Evolutionary conservation across 2,329 filamentous ascomycete genomes (phyloP).

Genomic region (Ascomycota sp.): DNA sequence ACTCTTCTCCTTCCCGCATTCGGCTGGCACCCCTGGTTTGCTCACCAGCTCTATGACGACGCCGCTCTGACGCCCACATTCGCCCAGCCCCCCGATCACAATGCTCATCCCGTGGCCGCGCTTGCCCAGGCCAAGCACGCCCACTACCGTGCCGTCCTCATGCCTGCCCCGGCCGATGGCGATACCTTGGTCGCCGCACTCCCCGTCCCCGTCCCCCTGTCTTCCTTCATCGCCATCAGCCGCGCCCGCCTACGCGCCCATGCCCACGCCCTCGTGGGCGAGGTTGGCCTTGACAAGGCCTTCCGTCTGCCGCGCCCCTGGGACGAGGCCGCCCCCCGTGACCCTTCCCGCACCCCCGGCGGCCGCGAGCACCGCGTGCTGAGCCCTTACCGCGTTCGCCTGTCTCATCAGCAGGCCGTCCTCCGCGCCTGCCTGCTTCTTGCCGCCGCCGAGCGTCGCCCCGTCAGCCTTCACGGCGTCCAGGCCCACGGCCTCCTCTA

Average conservation of each 20-base stretch:
- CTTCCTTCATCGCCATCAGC: slow-evolving; percentile 34
- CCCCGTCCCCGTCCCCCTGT: slow-evolving; percentile 39
- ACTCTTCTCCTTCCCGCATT: slow-evolving; percentile 42
- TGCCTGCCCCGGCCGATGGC: slow-evolving; percentile 22
- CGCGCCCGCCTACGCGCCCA: slow-evolving; percentile 31
- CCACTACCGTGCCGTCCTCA: slow-evolving; percentile 51
- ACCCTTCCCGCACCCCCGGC: slow-evolving; percentile 36
- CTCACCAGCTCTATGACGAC: slow-evolving; percentile 54
- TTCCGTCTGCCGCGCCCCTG: slow-evolving; percentile 51
- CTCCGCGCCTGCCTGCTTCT: slow-evolving; percentile 49
- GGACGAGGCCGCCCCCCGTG: slow-evolving; percentile 13
- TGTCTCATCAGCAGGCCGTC: slow-evolving; percentile 47
- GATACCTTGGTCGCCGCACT: slow-evolving; percentile 25
- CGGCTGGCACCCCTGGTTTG: slow-evolving; percentile 80
- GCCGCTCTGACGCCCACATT: slow-evolving; percentile 16
- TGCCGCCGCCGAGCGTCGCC: slow-evolving; percentile 43
- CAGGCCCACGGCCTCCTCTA: slow-evolving; percentile 55
- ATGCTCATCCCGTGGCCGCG: slow-evolving; percentile 6
- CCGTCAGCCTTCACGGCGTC: slow-evolving; percentile 54
- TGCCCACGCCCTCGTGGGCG: slow-evolving; percentile 49
- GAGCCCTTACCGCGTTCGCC: slow-evolving; percentile 45
- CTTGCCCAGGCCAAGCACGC: slow-evolving; percentile 17
- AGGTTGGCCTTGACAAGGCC: slow-evolving; percentile 57
- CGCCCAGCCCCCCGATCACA: slow-evolving; percentile 4
- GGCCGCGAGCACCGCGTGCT: slow-evolving; percentile 49